Base-by-base conservation (phyloP, 129 eudicot genomes). In the Saposhnikovia divaricata region DNA sequence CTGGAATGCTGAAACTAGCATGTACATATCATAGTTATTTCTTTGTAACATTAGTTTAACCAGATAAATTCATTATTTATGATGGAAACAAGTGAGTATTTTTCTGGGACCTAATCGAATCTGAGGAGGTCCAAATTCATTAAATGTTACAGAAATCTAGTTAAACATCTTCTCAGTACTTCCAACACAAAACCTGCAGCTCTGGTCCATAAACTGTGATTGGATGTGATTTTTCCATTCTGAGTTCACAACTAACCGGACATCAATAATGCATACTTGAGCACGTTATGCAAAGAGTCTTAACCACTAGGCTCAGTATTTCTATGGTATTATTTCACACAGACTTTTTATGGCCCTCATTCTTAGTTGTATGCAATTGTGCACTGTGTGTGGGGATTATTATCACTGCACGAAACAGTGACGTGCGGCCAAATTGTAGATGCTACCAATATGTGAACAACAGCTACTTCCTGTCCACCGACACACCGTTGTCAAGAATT, bases 81-180 rank as follows among this genome's bases (percentile, higher is more conserved):
- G 23, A 72, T 42, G 42, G 48, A 4, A 25, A 61, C 69, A 61
- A 12, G 15, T 61, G 69, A 11, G 28, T 44, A 73, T 73, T 10
- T 42, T 73, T 23, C 31, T 7, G 51, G 51, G 53, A 23, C 53
- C 55, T 21, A n/a, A 12, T 27, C 6, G 34, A 42, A 73, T 73
- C 53, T 44, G 53, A 73, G 50, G 77, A 73, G 77, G 53, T 44
- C 53, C 57, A 4, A 11, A 43, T 73, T 73, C 57, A 73, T 43
- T 73, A 44, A 73, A 73, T 73, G 77, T 44, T 42, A 44, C 28
- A 25, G 15, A 11, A 71, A 28, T 68, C 31, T 68, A 31, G 73
- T 12, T 68, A 4, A 31, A 68, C 73, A 68, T 68, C 73, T 27
- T 31, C 40, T 68, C 73, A 68, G 39, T 68, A 68, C 73, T 68